Percentiles rank a stretch among this genome's conserved stretches.
Conservation (phyloP, 2,329 filamentous ascomycete genomes). For the Clonostachys byssicola region DNA sequence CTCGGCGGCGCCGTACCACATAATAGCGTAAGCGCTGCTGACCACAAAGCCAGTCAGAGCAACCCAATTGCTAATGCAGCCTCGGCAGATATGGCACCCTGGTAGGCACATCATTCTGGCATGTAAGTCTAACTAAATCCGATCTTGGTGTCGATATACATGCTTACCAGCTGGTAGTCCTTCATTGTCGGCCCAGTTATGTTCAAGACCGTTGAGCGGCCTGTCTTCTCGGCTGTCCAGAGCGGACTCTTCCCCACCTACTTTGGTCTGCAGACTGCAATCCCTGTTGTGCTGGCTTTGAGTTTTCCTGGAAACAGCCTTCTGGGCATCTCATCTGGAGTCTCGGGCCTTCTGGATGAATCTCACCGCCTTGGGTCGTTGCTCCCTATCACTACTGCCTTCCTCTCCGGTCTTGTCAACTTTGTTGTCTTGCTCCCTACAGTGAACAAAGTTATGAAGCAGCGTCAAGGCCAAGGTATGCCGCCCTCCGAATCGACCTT, state of each 20-base stretch:
- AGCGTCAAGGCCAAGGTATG: slow-evolving; percentile 70
- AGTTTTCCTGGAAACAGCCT: slow-evolving; percentile 69
- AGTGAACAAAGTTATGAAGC: slow-evolving; percentile 69
- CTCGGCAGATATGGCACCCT: slow-evolving; percentile 74
- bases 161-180: slow-evolving; percentile 42
- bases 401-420: slow-evolving; percentile 69
- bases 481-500: neutral
- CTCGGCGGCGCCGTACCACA: slow-evolving; percentile 69
- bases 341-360: slow-evolving; percentile 53
- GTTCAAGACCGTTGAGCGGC: slow-evolving; percentile 71
- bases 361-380: slow-evolving; percentile 62
- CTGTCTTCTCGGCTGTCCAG: slow-evolving; percentile 80
- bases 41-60: neutral
- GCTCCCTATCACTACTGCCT: slow-evolving; percentile 64
- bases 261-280: slow-evolving; percentile 75
- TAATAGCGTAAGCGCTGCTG: slow-evolving; percentile 55
- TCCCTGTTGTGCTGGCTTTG: slow-evolving; percentile 69
- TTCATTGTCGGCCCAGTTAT: slow-evolving; percentile 73
- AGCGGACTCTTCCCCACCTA: slow-evolving; percentile 81
- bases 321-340: slow-evolving; percentile 38
- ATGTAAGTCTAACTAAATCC: slow-evolving; percentile 42
- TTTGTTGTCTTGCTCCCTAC: slow-evolving; percentile 67
- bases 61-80: slow-evolving; percentile 10
- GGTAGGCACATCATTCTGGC: slow-evolving; percentile 81
- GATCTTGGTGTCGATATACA: neutral